Conservation (phyloP, 345 rosid genomes). For the Microthlaspi erraticum region DNA sequence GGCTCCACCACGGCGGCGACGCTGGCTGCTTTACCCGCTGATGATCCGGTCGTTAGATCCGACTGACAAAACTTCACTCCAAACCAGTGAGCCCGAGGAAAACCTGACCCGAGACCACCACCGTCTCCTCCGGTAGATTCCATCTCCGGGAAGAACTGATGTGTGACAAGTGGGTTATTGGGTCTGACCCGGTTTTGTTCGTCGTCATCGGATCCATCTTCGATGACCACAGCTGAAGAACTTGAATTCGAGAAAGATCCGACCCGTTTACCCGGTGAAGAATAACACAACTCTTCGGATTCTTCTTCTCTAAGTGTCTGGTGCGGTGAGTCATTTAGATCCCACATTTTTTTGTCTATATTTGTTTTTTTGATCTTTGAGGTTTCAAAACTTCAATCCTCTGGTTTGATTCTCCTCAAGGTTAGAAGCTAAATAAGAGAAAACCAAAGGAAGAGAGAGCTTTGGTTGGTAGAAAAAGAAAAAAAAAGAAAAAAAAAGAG, state of each 20-base stretch:
- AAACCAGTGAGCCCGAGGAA: conserved; percentile 93
- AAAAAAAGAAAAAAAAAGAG: conserved; percentile 14
- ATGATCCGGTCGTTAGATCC: conserved; percentile 51
- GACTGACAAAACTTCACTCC: conserved; percentile 67
- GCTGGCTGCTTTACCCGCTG: conserved; percentile 40
- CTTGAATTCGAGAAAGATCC: conserved; percentile 77
- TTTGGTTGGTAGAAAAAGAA: conserved; percentile 37
- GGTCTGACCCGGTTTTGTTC: conserved; percentile 48
- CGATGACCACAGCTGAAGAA: conserved; percentile 80
- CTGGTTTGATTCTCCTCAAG: conserved; percentile 49
- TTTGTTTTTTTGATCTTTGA: conserved; percentile 44
- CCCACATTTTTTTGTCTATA: conserved; percentile 50
- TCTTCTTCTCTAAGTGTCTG: conserved; percentile 52
- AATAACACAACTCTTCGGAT: conserved; percentile 70
- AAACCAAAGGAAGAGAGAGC: conserved; percentile 32
- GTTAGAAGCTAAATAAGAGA: conserved; percentile 47
- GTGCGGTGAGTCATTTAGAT: conserved; percentile 46
- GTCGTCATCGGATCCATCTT: conserved; percentile 82
- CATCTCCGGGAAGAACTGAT: conserved; percentile 82
- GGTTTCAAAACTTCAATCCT: conserved; percentile 36
- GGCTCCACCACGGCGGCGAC: conserved; percentile 47
- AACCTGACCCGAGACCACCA: conserved; percentile 48
- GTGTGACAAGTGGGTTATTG: conserved; percentile 64
- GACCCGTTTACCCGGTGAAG: conserved; percentile 80
- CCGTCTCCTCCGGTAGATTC: conserved; percentile 35